Conservation (phyloP, 2,329 filamentous ascomycete genomes). For the Aspergillus candidus region DNA sequence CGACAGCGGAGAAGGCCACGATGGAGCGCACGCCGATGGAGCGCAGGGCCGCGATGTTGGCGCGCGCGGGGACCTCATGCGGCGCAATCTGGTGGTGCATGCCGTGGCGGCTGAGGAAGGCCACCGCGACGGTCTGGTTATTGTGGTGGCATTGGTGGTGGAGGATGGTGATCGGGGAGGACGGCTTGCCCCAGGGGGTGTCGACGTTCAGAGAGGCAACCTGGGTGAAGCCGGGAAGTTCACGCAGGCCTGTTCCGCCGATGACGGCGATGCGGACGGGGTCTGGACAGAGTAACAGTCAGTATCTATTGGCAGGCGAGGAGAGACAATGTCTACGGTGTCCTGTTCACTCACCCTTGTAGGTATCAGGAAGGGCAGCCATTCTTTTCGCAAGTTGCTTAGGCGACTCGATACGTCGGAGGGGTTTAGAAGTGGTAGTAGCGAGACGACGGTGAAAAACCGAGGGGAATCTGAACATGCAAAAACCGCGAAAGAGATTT, state of each 20-base stretch:
- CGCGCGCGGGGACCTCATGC: constrained; percentile 88
- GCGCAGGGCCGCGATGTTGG: constrained; percentile 97
- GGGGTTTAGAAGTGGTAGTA: constrained; percentile 20
- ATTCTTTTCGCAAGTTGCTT: constrained; percentile 38
- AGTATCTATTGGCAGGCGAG: background rate
- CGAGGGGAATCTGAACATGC: constrained; percentile 2
- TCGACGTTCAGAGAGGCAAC: constrained; percentile 68
- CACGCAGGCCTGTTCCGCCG: constrained; percentile 85
- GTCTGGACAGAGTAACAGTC: constrained; percentile 18
- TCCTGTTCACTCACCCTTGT: constrained; percentile 47
- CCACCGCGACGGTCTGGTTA: constrained; percentile 58
- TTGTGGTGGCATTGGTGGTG: constrained; percentile 71
- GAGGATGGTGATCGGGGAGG: constrained; percentile 74
- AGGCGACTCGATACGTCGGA: constrained; percentile 27
- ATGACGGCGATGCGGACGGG: constrained; percentile 81
- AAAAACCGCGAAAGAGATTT: background rate
- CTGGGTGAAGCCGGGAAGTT: constrained; percentile 79
- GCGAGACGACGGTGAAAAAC: constrained; percentile 14
- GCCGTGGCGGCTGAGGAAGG: constrained; percentile 92
- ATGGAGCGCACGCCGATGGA: constrained; percentile 82
- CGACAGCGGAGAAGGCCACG: constrained; percentile 92
- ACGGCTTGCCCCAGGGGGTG: constrained; percentile 85
- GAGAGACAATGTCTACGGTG: background rate
- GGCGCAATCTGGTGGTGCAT: constrained; percentile 81
- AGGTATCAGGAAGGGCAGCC: constrained; percentile 52